Evolutionary conservation across 495 filamentous ascomycete genomes (phyloP), one percentile per base, ranked within the genome.

Genomic region (Niebla homalea): DNA sequence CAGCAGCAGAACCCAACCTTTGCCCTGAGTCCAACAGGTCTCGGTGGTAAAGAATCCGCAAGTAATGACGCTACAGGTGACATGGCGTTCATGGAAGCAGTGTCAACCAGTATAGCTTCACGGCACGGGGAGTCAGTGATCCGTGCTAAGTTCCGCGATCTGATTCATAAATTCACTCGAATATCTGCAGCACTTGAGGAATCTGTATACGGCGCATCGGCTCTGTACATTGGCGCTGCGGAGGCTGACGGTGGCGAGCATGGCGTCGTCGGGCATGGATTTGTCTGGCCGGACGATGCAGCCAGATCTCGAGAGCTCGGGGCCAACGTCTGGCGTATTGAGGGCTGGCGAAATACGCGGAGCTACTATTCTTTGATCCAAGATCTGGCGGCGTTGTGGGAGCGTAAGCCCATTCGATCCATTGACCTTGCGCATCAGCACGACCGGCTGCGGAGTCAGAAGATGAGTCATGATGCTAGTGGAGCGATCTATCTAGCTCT

Each of bases 351-450:
- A 48, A 88, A 83, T 47, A 97, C 92, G 2, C 74, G 92, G 52
- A 93, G 85, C 56, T 99, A 97, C 60, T 94, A 93, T 65, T 86
- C 82, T 38, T 96, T 87, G 63, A 89, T 94, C 54, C 87, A 93
- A 68, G 92, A 83, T 55, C 73, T 79, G 5, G 78, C 76, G 4
- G 71, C 71, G 60, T 69, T 67, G 43, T 70, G 60, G 49, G 62
- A 58, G n/a, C 65, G 83, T 19, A 76, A 84, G 22, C 87, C 89
- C 2, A 78, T 96, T 46, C 85, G 89, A 52, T 75, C 78, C 18
- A 73, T 95, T 23, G 92, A 98, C 61, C 69, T 99, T 4, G 78
- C 84, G 40, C 87, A 97, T 57, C 87, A 94, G 58, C 88, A 94
- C 64, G 90, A 96, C 65, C 84, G 87, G 0, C 71, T 99, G 2